Conservation (phyloP, 2,329 filamentous ascomycete species). For the Raffaelea ambrosiae region DNA sequence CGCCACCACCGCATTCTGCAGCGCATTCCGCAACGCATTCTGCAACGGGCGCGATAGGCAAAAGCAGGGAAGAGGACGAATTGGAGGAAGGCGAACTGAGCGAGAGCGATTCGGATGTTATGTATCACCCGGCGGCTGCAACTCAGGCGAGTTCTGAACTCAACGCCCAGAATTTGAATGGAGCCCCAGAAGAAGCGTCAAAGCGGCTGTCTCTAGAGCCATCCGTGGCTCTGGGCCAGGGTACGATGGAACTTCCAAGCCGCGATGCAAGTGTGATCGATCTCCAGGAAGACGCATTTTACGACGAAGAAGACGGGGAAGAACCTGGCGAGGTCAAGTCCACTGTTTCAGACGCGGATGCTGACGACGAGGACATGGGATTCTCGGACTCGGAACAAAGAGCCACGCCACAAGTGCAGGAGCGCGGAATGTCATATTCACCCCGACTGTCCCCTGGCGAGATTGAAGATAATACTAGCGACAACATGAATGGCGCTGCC, state of each 20-base stretch:
- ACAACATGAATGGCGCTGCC: no score
- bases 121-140: conserved; percentile 34
- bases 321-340: conserved; percentile 9
- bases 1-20: no score
- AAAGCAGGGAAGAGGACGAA: conserved; percentile 6
- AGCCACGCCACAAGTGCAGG: background rate
- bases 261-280: conserved; percentile 14
- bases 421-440: conserved; percentile 10
- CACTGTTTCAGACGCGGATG: conserved; percentile 6
- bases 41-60: background rate
- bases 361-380: conserved; percentile 12
- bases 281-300: conserved; percentile 12
- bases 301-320: conserved; percentile 13
- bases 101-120: conserved; percentile 55
- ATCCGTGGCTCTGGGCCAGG: background rate
- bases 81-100: conserved; percentile 70
- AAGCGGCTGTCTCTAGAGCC: background rate
- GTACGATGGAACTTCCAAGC: conserved; percentile 4
- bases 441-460: conserved; percentile 8
- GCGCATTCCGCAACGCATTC: no score
- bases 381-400: conserved; percentile 8
- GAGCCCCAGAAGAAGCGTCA: conserved; percentile 1
- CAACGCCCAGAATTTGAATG: conserved; percentile 17
- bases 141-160: background rate
- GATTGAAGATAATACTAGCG: background rate